Conservation (phyloP, 73 alveolate genomes). For the Symbiodinium natans region DNA sequence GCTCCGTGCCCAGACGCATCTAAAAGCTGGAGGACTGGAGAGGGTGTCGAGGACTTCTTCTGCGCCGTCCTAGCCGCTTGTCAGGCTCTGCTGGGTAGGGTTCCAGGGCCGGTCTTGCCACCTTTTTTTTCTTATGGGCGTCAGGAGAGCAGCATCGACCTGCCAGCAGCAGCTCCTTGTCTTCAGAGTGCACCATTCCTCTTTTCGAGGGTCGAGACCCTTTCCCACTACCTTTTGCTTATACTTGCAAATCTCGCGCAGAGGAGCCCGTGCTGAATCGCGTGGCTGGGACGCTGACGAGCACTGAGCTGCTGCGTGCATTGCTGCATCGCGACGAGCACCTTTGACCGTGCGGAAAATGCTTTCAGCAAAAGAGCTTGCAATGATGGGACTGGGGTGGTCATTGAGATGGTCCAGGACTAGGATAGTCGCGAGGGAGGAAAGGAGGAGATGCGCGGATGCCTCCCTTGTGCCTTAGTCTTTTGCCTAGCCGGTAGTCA, state of each 20-base stretch:
- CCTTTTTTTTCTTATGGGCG: no score
- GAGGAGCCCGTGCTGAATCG: conserved; percentile 52
- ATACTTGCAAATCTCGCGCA: no score
- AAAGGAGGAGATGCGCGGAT: no score
- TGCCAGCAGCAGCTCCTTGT: conserved; percentile 33
- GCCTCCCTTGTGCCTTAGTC: no score
- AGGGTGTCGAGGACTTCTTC: conserved; percentile 35
- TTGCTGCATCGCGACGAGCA: conserved; percentile 24
- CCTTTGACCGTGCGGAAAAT: neutral
- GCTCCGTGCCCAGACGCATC: no score
- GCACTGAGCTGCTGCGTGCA: conserved; percentile 23
- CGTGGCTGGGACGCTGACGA: conserved; percentile 62
- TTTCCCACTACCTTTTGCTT: neutral
- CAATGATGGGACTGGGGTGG: no score
- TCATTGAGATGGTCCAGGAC: no score
- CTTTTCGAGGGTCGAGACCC: neutral
- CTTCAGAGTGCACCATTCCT: neutral
- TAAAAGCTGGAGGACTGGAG: conserved; percentile 37
- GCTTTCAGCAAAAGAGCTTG: no score
- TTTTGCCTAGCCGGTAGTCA: no score
- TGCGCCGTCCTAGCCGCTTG: conserved; percentile 56
- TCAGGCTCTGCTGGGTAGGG: neutral
- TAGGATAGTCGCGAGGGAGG: no score
- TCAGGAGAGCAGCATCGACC: conserved; percentile 26
- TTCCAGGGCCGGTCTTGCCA: neutral